Base-by-base conservation (phyloP, 2,329 filamentous ascomycete species). In the Aspergillus neoniger region DNA sequence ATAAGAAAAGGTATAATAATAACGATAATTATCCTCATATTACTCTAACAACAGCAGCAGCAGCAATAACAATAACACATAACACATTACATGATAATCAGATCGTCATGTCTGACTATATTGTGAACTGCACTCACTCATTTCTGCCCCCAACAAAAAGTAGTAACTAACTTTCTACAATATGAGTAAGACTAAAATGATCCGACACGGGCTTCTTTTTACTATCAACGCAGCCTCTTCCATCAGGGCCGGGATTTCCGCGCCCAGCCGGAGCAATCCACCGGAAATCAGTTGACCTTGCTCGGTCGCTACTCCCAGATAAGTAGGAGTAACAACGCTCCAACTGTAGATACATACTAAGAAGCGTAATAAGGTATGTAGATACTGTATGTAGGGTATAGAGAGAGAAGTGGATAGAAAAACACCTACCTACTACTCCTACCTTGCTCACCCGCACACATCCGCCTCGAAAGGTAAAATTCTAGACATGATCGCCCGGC, bases 401-500 rank as follows among this genome's bases (percentile, higher is more conserved):
- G 32, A 36, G 28, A 14, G 28, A 36, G 32, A 36, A 12, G 12
- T 36, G 25, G 25, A 28, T 28, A 28, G 7, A 28, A 28, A 28
- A 28, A 8, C 25, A 28, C 25, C 25, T 28, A 8, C 25, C 25
- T 28, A 28, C 25, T 28, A 28, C 30, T 12, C 30, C 32, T 36
- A 36, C 32, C 25, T 50, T 50, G 25, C 47, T 50, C 47, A 50
- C 25, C 47, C 28, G 47, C 47, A 30, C 15, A 17, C 47, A 50
- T 50, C 47, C 47, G 47, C 25, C 47, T 32, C 47, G 17, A 50
- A 28, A 28, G 28, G 28, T 32, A 50, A 50, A 50, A 50, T 30
- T 32, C 25, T 50, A 50, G 47, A 17, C 47, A 32, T 50, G 47
- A 50, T 50, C 47, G 47, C 25, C 47, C 47, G 25, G 47, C 47